Conservation (phyloP, 2,329 filamentous ascomycete genomes). For the Lasiodiplodia sp. region DNA sequence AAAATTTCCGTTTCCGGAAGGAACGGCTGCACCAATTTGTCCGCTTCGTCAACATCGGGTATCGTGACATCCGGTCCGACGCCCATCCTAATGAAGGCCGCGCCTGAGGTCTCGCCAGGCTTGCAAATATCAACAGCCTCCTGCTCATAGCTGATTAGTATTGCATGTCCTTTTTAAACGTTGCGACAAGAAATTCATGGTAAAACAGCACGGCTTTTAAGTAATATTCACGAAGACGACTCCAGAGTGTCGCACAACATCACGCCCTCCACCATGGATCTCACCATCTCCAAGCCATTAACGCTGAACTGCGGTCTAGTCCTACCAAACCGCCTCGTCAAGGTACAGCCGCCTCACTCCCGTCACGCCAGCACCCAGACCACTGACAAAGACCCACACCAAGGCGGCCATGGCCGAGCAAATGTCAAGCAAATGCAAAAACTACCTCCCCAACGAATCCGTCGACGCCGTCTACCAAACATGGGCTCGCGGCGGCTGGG, state of each 20-base stretch:
- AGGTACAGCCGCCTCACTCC: slow-evolving; percentile 48
- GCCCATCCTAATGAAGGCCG: not conserved
- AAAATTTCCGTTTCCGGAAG: not conserved
- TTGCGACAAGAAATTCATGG: not conserved
- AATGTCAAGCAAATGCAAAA: not conserved
- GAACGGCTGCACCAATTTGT: not conserved
- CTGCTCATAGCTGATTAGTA: not conserved
- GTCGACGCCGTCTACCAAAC: slow-evolving; percentile 23
- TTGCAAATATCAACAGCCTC: not conserved
- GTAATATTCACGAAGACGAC: not conserved
- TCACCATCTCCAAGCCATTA: slow-evolving; percentile 33
- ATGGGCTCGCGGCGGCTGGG: slow-evolving; percentile 60
- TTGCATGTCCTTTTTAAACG: not conserved
- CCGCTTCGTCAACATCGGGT: not conserved
- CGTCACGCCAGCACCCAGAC: not conserved
- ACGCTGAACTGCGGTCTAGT: slow-evolving; percentile 39
- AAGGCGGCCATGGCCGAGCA: slow-evolving; percentile 4
- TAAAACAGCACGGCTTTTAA: not conserved
- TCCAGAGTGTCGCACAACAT: not conserved
- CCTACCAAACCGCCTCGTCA: slow-evolving; percentile 47
- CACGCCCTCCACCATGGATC: slow-evolving; percentile 28
- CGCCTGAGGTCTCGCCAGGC: not conserved
- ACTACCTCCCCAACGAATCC: not conserved
- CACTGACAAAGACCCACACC: not conserved
- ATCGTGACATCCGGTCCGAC: not conserved